phyloP scores from a whole-genome alignment of 441 rosid genomes.

The Euphorbia schlechtendalii region DNA sequence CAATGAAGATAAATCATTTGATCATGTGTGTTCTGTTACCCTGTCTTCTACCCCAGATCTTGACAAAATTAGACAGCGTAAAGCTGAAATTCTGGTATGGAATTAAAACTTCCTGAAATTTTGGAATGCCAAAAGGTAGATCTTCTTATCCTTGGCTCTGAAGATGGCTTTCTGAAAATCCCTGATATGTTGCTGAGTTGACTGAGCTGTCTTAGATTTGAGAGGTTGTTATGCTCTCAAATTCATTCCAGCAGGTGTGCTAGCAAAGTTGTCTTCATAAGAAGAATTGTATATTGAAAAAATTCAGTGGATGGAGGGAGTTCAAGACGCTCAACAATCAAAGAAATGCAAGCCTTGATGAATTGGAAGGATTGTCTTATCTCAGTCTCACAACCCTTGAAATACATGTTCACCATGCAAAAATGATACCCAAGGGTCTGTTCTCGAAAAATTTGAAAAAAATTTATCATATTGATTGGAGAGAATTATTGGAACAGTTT shows the following conservation, averaged over 20 bases:
- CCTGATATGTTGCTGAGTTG: neutral
- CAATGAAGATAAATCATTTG: neutral
- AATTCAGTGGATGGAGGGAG: conserved; percentile 1
- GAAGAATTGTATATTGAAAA: neutral
- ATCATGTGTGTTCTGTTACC: neutral
- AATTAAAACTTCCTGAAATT: neutral
- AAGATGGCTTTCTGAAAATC: neutral
- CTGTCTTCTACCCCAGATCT: neutral
- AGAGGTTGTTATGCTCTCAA: neutral
- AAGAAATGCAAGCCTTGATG: conserved; percentile 1
- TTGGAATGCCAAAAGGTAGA: neutral
- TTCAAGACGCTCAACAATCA: neutral
- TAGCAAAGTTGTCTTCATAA: neutral
- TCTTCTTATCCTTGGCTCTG: neutral
- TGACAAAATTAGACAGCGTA: neutral
- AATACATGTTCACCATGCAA: neutral
- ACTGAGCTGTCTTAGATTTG: neutral
- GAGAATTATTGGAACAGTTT: neutral
- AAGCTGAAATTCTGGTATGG: too few species aligned
- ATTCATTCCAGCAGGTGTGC: neutral
- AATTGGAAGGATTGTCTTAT: neutral
- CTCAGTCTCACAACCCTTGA: neutral
- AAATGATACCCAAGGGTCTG: neutral
- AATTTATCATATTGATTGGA: neutral
- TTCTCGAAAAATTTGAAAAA: neutral